Evolutionary conservation across 495 filamentous ascomycete species (phyloP).

Genomic region (Aspergillus biplanus): DNA sequence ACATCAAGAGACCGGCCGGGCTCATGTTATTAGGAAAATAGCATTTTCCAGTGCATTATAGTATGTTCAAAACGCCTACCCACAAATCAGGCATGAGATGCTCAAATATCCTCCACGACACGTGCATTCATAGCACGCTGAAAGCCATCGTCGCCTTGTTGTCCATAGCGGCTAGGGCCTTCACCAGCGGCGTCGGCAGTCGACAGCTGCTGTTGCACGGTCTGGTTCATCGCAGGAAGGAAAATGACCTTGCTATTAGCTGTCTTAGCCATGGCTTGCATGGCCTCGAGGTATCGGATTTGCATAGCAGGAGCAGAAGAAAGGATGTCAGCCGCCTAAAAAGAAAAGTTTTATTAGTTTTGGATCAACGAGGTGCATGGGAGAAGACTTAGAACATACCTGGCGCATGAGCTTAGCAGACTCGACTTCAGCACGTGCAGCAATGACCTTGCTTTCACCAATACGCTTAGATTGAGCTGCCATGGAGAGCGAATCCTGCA

Average conservation of each 20-base stretch:
- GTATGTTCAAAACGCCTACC: conserved; percentile 5
- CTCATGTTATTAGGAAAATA: conserved; percentile 10
- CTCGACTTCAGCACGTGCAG: conserved; percentile 95
- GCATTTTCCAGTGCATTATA: conserved; percentile 17
- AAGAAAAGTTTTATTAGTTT: neutral
- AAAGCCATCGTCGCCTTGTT: conserved; percentile 61
- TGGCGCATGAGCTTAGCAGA: conserved; percentile 96
- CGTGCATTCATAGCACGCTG: conserved; percentile 82
- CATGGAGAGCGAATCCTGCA: conserved; percentile 98
- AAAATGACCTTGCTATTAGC: conserved; percentile 98
- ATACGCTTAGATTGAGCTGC: conserved; percentile 99
- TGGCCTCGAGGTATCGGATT: conserved; percentile 98
- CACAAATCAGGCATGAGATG: neutral
- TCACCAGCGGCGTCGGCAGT: conserved; percentile 61
- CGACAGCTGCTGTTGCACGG: conserved; percentile 50
- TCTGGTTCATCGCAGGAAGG: conserved; percentile 66
- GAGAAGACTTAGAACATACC: conserved; percentile 25
- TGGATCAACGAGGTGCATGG: neutral
- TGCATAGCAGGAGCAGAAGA: conserved; percentile 96
- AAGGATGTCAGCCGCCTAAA: conserved; percentile 85
- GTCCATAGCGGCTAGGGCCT: conserved; percentile 57
- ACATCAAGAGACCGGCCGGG: conserved; percentile 16
- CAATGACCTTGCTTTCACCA: conserved; percentile 97
- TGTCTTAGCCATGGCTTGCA: conserved; percentile 97
- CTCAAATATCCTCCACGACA: conserved; percentile 84